These are phyloP conservation scores for Phalaenopsis hybrid DNA, from an alignment of 116 monocot species.

Conservation along the genomic window DNA sequence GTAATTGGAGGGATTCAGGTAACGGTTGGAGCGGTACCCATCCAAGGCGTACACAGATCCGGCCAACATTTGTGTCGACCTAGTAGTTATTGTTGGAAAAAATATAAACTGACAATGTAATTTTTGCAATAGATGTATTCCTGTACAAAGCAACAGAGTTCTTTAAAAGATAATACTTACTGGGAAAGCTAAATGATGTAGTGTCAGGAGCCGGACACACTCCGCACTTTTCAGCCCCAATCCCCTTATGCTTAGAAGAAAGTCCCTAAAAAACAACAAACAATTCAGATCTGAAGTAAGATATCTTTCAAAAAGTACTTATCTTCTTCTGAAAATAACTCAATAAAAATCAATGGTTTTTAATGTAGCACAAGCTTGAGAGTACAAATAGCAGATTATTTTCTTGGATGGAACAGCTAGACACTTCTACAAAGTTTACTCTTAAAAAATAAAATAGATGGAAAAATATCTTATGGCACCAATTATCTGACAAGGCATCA, in stretches of 20 bases:
- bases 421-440: not conserved
- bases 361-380: not conserved
- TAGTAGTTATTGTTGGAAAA: slow-evolving; percentile 6
- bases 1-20: slow-evolving; percentile 65
- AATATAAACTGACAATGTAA: not conserved
- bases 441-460: not conserved
- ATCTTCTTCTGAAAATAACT: not conserved
- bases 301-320: not conserved
- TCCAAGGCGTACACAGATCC: slow-evolving; percentile 68
- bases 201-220: slow-evolving; percentile 57
- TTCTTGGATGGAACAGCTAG: not conserved
- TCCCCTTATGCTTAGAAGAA: slow-evolving; percentile 53
- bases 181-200: slow-evolving; percentile 58
- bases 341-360: not conserved
- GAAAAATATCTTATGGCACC: not conserved
- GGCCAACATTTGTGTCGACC: slow-evolving; percentile 83
- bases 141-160: not conserved
- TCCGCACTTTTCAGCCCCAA: slow-evolving; percentile 58
- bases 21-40: slow-evolving; percentile 73
- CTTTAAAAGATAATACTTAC: slow-evolving; percentile 20
- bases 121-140: not conserved
- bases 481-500: not conserved
- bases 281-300: not conserved
- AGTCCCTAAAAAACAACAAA: slow-evolving; percentile 31
- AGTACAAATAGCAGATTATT: not conserved